These are phyloP conservation scores for Tricholoma sp. DNA, from an alignment of 768 basidiomycete species.

Conservation along the genomic window DNA sequence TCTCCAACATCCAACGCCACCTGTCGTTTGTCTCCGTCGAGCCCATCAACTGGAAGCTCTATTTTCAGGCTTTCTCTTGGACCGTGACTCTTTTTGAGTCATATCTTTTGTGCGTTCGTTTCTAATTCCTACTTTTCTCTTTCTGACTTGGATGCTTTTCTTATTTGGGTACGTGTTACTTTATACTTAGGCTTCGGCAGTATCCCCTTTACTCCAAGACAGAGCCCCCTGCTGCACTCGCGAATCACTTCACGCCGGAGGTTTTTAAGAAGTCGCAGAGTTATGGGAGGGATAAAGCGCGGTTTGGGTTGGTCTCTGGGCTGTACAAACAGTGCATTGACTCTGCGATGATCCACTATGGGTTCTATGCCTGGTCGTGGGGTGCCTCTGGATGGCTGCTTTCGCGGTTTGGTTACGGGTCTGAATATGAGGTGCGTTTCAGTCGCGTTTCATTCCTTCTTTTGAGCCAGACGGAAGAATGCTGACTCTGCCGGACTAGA, in stretches of 20 bases:
- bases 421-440: conserved; percentile 65
- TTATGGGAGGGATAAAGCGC: conserved; percentile 90
- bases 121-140: neutral
- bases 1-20: conserved; percentile 51
- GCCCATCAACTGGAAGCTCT: conserved; percentile 74
- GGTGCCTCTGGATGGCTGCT: conserved; percentile 45
- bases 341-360: conserved; percentile 65
- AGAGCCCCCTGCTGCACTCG: conserved; percentile 66
- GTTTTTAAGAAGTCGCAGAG: conserved; percentile 86
- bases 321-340: conserved; percentile 71
- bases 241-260: conserved; percentile 58
- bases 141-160: neutral
- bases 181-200: conserved; percentile 52
- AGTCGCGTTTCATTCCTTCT: no score
- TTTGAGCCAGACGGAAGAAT: neutral
- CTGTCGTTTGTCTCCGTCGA: conserved; percentile 72
- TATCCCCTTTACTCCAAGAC: conserved; percentile 79
- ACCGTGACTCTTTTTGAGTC: conserved; percentile 79
- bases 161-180: neutral
- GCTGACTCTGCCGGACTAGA: conserved; percentile 37
- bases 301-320: conserved; percentile 70
- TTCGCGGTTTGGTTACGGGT: conserved; percentile 56
- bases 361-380: conserved; percentile 86
- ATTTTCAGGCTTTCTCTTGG: conserved; percentile 79
- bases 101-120: conserved; percentile 68